Base-by-base conservation (phyloP, 2,329 filamentous ascomycete genomes). In the Cercospora brassicicola region DNA sequence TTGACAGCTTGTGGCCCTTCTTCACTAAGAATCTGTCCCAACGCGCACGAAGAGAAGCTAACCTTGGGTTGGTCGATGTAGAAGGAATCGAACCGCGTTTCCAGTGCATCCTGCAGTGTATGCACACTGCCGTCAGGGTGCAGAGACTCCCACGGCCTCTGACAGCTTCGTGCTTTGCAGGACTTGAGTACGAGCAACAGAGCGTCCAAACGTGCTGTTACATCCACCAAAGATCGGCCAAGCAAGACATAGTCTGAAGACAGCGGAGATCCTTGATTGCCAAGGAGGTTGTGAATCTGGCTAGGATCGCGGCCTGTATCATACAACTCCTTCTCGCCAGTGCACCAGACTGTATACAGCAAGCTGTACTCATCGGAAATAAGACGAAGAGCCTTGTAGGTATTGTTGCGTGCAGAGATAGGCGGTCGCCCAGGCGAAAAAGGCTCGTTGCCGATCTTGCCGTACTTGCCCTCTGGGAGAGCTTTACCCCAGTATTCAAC, bases 261-360 rank as follows among this genome's bases (percentile, higher is more conserved):
- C 11, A 59, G 55, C 2, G 63, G 33, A 5, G 48, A 18, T 20
- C 67, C 56, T 11, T 62, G 33, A 9, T 45, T 26, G 36, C 69
- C 62, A 11, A 74, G 65, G 31, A 74, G 67, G 53, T 76, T 76
- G 53, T 67, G 62, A 53, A 74, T 67, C 59, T 76, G 72, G 36
- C 67, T 28, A 0, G 73, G 73, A 55, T 76, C 75, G 18, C 30
- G 53, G 26, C 61, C 31, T 15, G 76, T 53, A 48, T 91, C 84
- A 74, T 91, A 91, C 8, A 90, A 82, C 74, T 91, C 88, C 64
- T 86, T 85, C 73, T 90, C 89, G 62, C 88, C 87, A 6, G 80
- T 90, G 74, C 90, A 91, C 88, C 89, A 91, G 0, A 90, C 87
- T 0, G 87, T 84, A 73, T 91, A 91, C 70, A 88, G 87, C 5